phyloP scores from a whole-genome alignment of 352 stramenopile genomes.

The Pythium plurisporium region DNA sequence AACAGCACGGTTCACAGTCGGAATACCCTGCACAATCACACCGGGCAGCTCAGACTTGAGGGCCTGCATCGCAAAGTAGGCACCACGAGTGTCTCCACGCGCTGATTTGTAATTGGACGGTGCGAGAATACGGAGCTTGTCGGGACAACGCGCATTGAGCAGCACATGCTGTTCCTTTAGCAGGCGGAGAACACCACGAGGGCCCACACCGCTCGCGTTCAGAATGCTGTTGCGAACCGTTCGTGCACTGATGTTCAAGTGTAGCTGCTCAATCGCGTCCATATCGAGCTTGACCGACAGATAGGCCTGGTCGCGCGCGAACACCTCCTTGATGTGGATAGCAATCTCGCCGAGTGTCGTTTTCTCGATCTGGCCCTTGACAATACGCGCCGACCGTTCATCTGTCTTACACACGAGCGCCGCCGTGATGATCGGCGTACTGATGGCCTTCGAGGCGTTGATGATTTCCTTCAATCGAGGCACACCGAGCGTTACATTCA shows the following conservation, averaged over 20 bases:
- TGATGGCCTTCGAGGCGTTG: conserved; percentile 97
- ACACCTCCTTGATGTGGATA: conserved; percentile 98
- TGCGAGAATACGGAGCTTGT: conserved; percentile 80
- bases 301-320: conserved; percentile 91
- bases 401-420: conserved; percentile 95
- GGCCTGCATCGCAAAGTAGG: conserved; percentile 93
- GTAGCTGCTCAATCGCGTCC: conserved; percentile 94
- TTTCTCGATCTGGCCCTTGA: conserved; percentile 99
- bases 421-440: conserved; percentile 99
- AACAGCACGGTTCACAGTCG: conserved; percentile 96
- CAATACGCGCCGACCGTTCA: conserved; percentile 95
- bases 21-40: conserved; percentile 98
- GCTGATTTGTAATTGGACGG: conserved; percentile 86
- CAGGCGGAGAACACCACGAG: conserved; percentile 60
- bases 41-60: conserved; percentile 94
- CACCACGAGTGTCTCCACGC: conserved; percentile 64
- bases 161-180: conserved; percentile 86
- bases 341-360: conserved; percentile 96
- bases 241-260: conserved; percentile 92
- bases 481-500: conserved; percentile 99
- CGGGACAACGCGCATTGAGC: conserved; percentile 72
- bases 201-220: conserved; percentile 64
- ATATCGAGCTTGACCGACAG: conserved; percentile 98
- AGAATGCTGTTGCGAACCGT: conserved; percentile 93
- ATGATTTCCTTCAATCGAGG: conserved; percentile 98